Evolutionary conservation across 495 filamentous ascomycete genomes (phyloP).

Genomic region (Penicillium cinerascens): DNA sequence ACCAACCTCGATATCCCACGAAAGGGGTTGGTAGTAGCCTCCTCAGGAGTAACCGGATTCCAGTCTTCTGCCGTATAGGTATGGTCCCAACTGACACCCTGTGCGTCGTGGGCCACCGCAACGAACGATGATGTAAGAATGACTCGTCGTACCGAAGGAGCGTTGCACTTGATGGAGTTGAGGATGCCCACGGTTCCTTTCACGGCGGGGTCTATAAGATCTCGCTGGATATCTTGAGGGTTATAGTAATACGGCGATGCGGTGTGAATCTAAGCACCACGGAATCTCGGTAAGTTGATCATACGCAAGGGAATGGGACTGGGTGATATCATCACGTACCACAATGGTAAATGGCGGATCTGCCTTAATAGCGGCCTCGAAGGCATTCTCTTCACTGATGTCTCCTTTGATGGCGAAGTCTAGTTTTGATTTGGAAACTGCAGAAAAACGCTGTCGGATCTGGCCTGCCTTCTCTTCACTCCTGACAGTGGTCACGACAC

Average conservation of each 20-base stretch:
- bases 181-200: conserved; percentile 2
- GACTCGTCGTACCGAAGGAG: conserved; percentile 1
- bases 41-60: conserved; percentile 29
- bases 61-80: background rate
- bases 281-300: too few relatives aligned
- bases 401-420: too few relatives aligned
- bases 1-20: conserved; percentile 46
- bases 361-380: too few relatives aligned
- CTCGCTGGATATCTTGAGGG: background rate
- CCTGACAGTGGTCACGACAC: too few relatives aligned
- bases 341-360: too few relatives aligned
- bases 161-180: background rate
- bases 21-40: conserved; percentile 41
- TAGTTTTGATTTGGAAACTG: too few relatives aligned
- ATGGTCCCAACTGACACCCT: background rate
- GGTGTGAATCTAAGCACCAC: too few relatives aligned
- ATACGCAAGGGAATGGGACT: too few relatives aligned
- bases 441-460: too few relatives aligned
- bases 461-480: too few relatives aligned
- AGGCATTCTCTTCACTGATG: too few relatives aligned
- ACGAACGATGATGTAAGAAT: conserved; percentile 12
- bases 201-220: conserved; percentile 9
- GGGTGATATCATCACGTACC: too few relatives aligned
- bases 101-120: background rate
- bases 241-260: conserved; percentile 3